Evolutionary conservation across 2,329 filamentous ascomycete species (phyloP).

Genomic region (Laburnicola sp.): DNA sequence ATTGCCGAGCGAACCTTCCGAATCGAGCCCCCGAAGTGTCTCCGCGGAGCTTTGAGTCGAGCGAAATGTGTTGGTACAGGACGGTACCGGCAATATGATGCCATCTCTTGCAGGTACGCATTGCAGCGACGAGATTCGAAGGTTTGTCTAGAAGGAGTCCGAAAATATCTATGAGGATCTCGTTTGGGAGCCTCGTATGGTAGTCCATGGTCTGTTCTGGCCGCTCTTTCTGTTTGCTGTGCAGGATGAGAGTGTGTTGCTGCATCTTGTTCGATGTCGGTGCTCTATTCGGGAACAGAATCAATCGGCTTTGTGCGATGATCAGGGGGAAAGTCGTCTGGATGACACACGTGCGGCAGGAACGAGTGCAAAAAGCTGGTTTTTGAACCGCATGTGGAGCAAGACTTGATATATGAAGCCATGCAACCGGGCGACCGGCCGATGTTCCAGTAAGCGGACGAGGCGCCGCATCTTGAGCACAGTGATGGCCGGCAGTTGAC

Average conservation of each 20-base stretch:
- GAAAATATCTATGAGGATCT: constrained; percentile 20
- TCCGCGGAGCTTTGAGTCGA: constrained; percentile 13
- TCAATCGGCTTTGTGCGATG: neutral
- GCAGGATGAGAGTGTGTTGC: neutral
- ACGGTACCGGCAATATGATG: constrained; percentile 7
- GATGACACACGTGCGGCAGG: neutral
- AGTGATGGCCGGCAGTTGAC: constrained; percentile 10
- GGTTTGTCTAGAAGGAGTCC: constrained; percentile 9
- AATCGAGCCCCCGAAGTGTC: constrained; percentile 12
- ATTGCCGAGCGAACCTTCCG: constrained; percentile 1
- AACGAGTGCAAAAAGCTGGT: neutral
- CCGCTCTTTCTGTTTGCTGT: neutral
- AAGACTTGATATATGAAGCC: neutral
- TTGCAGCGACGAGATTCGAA: constrained; percentile 2
- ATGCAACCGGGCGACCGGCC: constrained; percentile 3
- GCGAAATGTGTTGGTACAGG: constrained; percentile 12
- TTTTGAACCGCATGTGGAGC: neutral
- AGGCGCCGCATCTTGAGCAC: constrained; percentile 1
- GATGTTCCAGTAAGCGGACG: neutral
- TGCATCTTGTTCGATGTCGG: neutral
- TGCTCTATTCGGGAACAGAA: neutral
- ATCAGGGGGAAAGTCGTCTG: neutral
- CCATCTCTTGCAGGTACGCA: constrained; percentile 15
- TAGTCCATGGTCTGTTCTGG: neutral
- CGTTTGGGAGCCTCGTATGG: constrained; percentile 11